phyloP scores from a whole-genome alignment of 768 basidiomycete species.

The Omphalotus guepiniiformis region DNA sequence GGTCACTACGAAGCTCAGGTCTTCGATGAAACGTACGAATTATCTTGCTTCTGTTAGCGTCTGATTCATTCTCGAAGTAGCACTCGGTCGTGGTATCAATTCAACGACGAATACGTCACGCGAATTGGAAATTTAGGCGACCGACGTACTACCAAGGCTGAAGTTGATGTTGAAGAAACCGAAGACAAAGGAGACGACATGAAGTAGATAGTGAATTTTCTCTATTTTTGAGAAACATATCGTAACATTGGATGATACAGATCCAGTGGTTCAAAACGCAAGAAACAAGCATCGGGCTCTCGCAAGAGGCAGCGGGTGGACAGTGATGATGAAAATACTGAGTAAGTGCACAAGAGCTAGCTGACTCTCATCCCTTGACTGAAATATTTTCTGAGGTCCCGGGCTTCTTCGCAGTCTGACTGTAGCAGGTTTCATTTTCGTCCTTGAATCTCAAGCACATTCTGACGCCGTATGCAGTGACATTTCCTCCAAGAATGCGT shows the following conservation, averaged over 20 bases:
- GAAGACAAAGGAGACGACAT: constrained; percentile 18
- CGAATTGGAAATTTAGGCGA: constrained; percentile 51
- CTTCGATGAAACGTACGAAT: constrained; percentile 59
- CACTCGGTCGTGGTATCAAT: constrained; percentile 78
- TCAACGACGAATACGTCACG: constrained; percentile 86
- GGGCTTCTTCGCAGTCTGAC: too few relatives aligned
- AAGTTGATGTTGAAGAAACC: constrained; percentile 18
- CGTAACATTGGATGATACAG: constrained; percentile 14
- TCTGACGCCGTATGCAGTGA: constrained; percentile 26
- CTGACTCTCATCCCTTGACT: neutral
- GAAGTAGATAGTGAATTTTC: constrained; percentile 20
- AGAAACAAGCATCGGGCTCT: constrained; percentile 35
- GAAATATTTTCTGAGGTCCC: too few relatives aligned
- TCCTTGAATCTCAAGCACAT: too few relatives aligned
- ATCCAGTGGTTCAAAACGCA: constrained; percentile 22
- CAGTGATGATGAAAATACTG: constrained; percentile 48
- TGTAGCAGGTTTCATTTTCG: too few relatives aligned
- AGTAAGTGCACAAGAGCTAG: constrained; percentile 13
- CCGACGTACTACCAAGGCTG: constrained; percentile 30
- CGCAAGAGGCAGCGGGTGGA: constrained; percentile 52
- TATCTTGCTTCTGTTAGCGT: neutral
- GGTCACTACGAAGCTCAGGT: constrained; percentile 89
- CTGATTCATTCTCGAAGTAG: constrained; percentile 30
- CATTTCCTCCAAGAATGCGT: constrained; percentile 80
- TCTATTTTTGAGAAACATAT: neutral